phyloP scores from a whole-genome alignment of 441 rosid species.

The Metrosideros polymorpha region DNA sequence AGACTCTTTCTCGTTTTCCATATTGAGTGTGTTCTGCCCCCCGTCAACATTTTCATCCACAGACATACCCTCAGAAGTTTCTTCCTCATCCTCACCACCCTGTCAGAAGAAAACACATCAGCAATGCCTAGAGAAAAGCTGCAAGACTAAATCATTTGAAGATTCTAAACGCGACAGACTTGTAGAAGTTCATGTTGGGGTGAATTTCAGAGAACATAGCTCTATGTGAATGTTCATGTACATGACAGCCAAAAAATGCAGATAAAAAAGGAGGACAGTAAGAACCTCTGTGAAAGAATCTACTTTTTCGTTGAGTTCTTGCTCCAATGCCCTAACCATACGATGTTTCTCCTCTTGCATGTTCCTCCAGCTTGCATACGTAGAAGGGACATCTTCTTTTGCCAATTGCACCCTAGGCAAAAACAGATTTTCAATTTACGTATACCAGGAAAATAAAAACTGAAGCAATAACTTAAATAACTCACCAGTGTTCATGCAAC shows the following conservation, averaged over 20 bases:
- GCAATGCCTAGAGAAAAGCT: background rate
- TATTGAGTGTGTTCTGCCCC: background rate
- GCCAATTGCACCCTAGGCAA: slow-evolving; percentile 61
- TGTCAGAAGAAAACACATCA: background rate
- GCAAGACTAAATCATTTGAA: background rate
- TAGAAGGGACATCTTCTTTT: slow-evolving; percentile 59
- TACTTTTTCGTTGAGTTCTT: slow-evolving; percentile 43
- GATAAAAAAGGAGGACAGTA: slow-evolving; percentile 6
- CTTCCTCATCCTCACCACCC: slow-evolving; percentile 16
- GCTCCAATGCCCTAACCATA: slow-evolving; percentile 46
- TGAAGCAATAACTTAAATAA: slow-evolving; percentile 10
- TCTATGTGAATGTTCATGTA: background rate
- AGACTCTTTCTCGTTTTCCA: background rate
- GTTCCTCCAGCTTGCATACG: slow-evolving; percentile 62
- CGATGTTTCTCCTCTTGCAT: slow-evolving; percentile 38
- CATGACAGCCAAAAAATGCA: background rate
- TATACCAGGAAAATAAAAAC: background rate
- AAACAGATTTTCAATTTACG: background rate
- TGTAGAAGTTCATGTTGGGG: background rate
- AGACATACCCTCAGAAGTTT: background rate
- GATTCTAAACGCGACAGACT: background rate
- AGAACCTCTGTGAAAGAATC: slow-evolving; percentile 41
- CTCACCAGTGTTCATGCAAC: slow-evolving; percentile 86
- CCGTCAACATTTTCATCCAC: background rate
- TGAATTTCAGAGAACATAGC: background rate